These are phyloP conservation scores for Herpetospermum pedunculosum DNA, from an alignment of 306 rosid genomes.

Conservation along the genomic window DNA sequence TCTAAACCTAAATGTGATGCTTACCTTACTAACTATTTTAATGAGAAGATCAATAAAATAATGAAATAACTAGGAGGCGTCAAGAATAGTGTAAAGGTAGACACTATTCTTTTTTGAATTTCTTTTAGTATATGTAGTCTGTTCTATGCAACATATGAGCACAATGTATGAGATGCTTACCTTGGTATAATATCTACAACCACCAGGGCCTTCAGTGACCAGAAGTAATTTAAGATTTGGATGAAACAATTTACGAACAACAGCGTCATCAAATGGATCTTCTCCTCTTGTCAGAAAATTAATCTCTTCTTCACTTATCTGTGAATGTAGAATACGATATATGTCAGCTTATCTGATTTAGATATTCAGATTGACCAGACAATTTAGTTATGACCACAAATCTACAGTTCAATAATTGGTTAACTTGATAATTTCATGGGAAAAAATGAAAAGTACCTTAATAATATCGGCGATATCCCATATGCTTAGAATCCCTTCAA, in stretches of 20 bases:
- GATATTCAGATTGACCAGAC: background rate
- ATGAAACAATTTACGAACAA: conserved; percentile 75
- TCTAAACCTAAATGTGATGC: background rate
- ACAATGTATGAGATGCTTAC: conserved; percentile 25
- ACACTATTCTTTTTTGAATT: too few species aligned
- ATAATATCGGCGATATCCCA: conserved; percentile 90
- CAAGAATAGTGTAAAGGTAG: background rate
- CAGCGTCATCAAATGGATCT: conserved; percentile 70
- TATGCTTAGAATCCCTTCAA: conserved; percentile 88
- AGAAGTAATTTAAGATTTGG: conserved; percentile 76
- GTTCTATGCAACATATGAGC: background rate
- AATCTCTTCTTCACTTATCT: conserved; percentile 89
- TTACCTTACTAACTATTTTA: background rate
- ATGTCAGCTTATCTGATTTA: background rate
- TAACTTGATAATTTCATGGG: background rate
- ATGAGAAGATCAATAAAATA: background rate
- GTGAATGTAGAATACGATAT: conserved; percentile 11
- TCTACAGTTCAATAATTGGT: background rate
- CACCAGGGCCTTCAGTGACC: conserved; percentile 90
- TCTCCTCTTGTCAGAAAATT: conserved; percentile 74
- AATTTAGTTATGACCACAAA: background rate
- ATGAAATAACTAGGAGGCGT: background rate
- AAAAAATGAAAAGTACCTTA: conserved; percentile 36
- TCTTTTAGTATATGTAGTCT: background rate
- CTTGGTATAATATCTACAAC: conserved; percentile 92